These are phyloP conservation scores for Fereydounia khargensis DNA, from an alignment of 1,284 basidiomycete genomes.

Conservation along the genomic window DNA sequence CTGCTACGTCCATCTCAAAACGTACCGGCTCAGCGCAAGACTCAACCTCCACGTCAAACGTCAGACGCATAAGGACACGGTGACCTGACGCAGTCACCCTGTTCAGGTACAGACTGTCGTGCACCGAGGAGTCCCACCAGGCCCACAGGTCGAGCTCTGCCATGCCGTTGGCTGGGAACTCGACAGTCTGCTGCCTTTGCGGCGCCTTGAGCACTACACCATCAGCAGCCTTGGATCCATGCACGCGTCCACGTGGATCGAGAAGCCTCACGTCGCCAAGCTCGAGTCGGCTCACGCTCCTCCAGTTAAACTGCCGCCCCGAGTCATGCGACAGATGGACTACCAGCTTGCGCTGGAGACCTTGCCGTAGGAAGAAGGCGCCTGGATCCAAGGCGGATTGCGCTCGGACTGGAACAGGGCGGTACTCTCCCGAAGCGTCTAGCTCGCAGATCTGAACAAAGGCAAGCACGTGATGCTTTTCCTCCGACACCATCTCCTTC, in stretches of 20 bases:
- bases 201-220: conserved; percentile 32
- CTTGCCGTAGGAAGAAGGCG: conserved; percentile 84
- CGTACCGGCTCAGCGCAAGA: conserved; percentile 77
- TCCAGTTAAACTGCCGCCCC: conserved; percentile 83
- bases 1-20: conserved; percentile 81
- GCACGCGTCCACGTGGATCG: conserved; percentile 77
- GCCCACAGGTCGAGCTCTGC: conserved; percentile 38
- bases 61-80: conserved; percentile 74
- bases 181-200: conserved; percentile 34
- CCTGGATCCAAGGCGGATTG: conserved; percentile 78
- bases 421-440: conserved; percentile 77
- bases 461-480: conserved; percentile 82
- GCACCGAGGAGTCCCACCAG: conserved; percentile 91
- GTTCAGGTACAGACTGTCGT: conserved; percentile 82
- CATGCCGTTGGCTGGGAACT: conserved; percentile 41
- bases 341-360: conserved; percentile 79
- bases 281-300: conserved; percentile 71
- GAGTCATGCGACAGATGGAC: conserved; percentile 81
- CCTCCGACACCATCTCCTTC: conserved; percentile 83
- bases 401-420: conserved; percentile 77
- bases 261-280: conserved; percentile 79
- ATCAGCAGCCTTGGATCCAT: conserved; percentile 65
- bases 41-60: conserved; percentile 77
- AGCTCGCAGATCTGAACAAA: conserved; percentile 85
- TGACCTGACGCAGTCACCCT: conserved; percentile 75